Evolutionary conservation across 208 protist species (phyloP).

Genomic region (Acanthamoeba quina): DNA sequence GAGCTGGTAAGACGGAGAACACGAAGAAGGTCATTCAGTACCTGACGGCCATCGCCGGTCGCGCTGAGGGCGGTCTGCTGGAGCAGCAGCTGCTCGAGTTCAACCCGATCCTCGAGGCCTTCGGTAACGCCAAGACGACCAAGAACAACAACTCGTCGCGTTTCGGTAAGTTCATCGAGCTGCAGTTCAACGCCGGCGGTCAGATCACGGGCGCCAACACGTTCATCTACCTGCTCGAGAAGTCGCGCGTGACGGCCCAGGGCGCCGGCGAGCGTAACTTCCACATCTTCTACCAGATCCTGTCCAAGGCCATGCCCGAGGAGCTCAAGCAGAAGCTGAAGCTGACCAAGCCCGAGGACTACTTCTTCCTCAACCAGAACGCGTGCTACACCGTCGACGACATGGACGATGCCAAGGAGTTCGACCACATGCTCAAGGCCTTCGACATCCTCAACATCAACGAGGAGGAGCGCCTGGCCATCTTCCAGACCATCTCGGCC

Average conservation of each 20-base stretch:
- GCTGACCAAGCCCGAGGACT: slow-evolving; percentile 84
- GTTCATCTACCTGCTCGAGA: slow-evolving; percentile 82
- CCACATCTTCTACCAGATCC: slow-evolving; percentile 96
- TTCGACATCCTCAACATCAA: slow-evolving; percentile 95
- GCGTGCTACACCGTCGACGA: slow-evolving; percentile 87
- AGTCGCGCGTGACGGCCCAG: slow-evolving; percentile 80
- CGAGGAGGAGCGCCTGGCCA: slow-evolving; percentile 86
- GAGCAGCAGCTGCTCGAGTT: slow-evolving; percentile 87
- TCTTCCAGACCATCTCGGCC: slow-evolving; percentile 92
- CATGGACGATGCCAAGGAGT: slow-evolving; percentile 92
- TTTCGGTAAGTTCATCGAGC: slow-evolving; percentile 89
- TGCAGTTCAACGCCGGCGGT: slow-evolving; percentile 83
- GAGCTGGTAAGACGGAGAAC: slow-evolving; percentile 90
- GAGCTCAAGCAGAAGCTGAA: slow-evolving; percentile 72
- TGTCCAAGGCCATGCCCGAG: slow-evolving; percentile 61
- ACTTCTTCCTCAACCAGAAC: slow-evolving; percentile 91
- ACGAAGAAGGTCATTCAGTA: slow-evolving; percentile 91
- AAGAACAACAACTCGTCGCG: slow-evolving; percentile 90
- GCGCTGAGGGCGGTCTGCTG: slow-evolving; percentile 69
- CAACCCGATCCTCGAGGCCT: slow-evolving; percentile 85
- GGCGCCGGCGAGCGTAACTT: slow-evolving; percentile 95
- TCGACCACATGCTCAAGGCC: slow-evolving; percentile 87
- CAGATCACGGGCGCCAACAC: slow-evolving; percentile 83
- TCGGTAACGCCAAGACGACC: slow-evolving; percentile 87
- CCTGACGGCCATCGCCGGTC: slow-evolving; percentile 78